A percentile compares a stretch with the other conserved stretches of the same genome.
Conservation (phyloP, 805 yeast genomes). For the Lachancea mirantina region DNA sequence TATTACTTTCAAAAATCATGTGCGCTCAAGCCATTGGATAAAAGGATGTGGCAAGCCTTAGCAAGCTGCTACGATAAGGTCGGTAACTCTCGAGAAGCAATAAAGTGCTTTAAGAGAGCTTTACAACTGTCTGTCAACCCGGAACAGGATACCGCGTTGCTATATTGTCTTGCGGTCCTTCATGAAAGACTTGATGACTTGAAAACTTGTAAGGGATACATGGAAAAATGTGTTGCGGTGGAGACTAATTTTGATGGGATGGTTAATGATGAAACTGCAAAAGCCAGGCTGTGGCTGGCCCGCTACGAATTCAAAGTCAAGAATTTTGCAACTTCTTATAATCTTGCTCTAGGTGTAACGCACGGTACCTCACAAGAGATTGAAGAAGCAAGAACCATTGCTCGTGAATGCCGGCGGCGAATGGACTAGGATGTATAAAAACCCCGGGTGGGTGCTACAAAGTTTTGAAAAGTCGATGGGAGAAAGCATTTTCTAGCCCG, state of each 20-base stretch:
- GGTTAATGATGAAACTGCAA: constrained; percentile 63
- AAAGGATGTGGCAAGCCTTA: constrained; percentile 93
- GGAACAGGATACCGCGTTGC: constrained; percentile 45
- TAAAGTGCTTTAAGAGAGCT: constrained; percentile 78
- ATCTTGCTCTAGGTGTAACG: constrained; percentile 62
- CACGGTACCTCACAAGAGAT: constrained; percentile 77
- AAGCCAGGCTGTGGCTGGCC: constrained; percentile 85
- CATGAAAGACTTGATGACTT: constrained; percentile 50
- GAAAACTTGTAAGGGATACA: constrained; percentile 49
- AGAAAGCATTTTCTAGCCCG: too few relatives aligned
- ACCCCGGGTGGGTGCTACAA: too few relatives aligned
- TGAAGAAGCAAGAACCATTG: constrained; percentile 81
- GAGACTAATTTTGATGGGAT: constrained; percentile 56
- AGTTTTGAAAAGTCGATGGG: too few relatives aligned
- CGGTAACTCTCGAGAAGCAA: constrained; percentile 61
- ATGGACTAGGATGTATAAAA: constrained; percentile 19
- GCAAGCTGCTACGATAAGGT: constrained; percentile 84
- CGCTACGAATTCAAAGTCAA: constrained; percentile 49
- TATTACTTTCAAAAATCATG: constrained; percentile 92
- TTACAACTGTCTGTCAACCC: constrained; percentile 45
- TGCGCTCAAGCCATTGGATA: constrained; percentile 78
- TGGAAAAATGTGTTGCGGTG: constrained; percentile 50
- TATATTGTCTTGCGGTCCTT: constrained; percentile 58
- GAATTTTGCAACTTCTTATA: constrained; percentile 62
- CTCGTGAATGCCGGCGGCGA: constrained; percentile 64